These are phyloP conservation scores for Lachnellula occidentalis DNA, from an alignment of 2,329 filamentous ascomycete species.

Conservation along the genomic window DNA sequence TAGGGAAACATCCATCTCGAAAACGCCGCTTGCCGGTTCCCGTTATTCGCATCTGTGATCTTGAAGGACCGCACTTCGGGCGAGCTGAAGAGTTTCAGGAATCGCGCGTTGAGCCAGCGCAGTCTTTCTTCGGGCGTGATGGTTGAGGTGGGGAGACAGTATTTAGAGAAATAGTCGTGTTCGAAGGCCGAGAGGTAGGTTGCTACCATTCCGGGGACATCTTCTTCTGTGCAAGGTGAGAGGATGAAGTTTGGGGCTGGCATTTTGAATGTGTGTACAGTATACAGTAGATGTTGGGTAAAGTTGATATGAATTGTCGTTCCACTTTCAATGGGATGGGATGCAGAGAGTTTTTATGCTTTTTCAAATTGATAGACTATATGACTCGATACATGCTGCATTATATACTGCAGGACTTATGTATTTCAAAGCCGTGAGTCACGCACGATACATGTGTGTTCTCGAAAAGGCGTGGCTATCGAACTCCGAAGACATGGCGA, in stretches of 20 bases:
- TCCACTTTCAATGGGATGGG: neutral
- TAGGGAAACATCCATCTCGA: conserved; percentile 33
- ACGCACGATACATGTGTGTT: neutral
- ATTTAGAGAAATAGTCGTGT: conserved; percentile 26
- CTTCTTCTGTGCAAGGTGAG: conserved; percentile 21
- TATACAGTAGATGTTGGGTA: neutral
- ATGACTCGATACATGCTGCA: neutral
- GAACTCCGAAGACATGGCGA: too few relatives aligned
- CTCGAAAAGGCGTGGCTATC: too few relatives aligned
- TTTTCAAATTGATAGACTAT: neutral
- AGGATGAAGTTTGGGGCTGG: conserved; percentile 11
- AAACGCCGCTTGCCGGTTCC: conserved; percentile 29
- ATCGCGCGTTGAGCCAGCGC: conserved; percentile 30
- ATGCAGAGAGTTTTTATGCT: neutral
- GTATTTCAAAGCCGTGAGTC: neutral
- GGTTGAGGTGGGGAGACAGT: conserved; percentile 16
- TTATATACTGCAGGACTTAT: neutral
- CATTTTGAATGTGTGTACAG: neutral
- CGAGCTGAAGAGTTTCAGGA: conserved; percentile 27
- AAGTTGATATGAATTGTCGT: neutral
- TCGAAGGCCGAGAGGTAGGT: conserved; percentile 30
- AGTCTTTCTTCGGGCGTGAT: conserved; percentile 11
- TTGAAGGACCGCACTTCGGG: conserved; percentile 31
- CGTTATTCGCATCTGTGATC: conserved; percentile 23
- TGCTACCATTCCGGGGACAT: conserved; percentile 28